These are phyloP conservation scores for Verruconis gallopava DNA, from an alignment of 2,329 filamentous ascomycete species.

Conservation along the genomic window DNA sequence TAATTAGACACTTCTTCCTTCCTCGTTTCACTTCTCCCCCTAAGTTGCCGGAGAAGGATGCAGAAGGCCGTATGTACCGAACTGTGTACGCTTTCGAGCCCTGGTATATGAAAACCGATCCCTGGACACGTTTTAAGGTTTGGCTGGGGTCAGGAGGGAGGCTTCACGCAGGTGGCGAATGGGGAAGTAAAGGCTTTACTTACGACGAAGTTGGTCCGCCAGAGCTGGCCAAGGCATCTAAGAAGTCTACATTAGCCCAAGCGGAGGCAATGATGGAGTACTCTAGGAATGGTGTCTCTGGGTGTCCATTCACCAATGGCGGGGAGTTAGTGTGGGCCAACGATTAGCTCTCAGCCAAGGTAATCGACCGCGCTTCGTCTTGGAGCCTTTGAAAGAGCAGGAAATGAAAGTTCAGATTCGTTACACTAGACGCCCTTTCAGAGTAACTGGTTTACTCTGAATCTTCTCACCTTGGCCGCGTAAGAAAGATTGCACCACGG, in stretches of 20 bases:
- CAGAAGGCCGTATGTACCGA: not conserved
- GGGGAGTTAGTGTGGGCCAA: not conserved
- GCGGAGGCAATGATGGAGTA: not conserved
- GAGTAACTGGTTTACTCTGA: too few species aligned
- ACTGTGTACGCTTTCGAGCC: not conserved
- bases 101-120: not conserved
- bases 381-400: too few species aligned
- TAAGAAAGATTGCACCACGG: too few species aligned
- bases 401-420: too few species aligned
- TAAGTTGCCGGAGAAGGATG: not conserved
- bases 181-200: not conserved
- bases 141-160: not conserved
- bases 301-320: not conserved
- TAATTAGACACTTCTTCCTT: not conserved
- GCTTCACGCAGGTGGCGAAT: not conserved
- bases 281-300: not conserved
- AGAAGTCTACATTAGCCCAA: not conserved
- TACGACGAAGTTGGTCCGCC: slow-evolving; percentile 1
- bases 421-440: too few species aligned
- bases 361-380: too few species aligned
- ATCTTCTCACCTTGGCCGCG: too few species aligned
- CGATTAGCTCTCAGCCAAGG: too few species aligned
- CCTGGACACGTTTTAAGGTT: not conserved
- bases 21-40: not conserved
- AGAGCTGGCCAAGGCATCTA: not conserved